Evolutionary conservation across 179 eudicot genomes (phyloP).

Genomic region (Silene coronaria): DNA sequence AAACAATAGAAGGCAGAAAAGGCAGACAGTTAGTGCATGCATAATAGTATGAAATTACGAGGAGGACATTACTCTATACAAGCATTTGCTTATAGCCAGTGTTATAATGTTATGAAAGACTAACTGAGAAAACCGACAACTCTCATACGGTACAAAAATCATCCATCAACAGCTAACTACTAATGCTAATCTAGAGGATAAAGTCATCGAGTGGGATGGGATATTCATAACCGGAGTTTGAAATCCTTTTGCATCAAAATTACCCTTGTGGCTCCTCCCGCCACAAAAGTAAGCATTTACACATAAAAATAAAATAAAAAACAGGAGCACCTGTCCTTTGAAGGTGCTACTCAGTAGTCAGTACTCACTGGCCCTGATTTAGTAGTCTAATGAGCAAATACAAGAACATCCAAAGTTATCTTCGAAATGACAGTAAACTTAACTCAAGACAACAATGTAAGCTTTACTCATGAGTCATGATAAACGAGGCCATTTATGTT

Average conservation of each 20-base stretch:
- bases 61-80: background rate
- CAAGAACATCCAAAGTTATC: background rate
- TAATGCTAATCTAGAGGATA: background rate
- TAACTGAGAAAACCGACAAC: background rate
- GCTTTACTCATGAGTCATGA: background rate
- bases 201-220: background rate
- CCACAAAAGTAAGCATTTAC: background rate
- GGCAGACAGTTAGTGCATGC: background rate
- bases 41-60: background rate
- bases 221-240: background rate
- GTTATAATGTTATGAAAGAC: background rate
- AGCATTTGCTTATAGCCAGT: background rate
- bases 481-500: too few species aligned
- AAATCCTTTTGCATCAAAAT: background rate
- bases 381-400: background rate
- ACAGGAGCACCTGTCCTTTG: background rate
- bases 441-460: background rate
- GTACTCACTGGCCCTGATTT: background rate
- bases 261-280: background rate
- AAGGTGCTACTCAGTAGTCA: background rate
- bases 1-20: constrained; percentile 12
- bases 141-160: background rate
- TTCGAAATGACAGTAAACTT: background rate
- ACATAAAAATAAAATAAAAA: background rate
- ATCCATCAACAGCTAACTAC: background rate